Evolutionary conservation across 2,329 filamentous ascomycete genomes (phyloP).

Genomic region (Trichoderma arundinaceum): DNA sequence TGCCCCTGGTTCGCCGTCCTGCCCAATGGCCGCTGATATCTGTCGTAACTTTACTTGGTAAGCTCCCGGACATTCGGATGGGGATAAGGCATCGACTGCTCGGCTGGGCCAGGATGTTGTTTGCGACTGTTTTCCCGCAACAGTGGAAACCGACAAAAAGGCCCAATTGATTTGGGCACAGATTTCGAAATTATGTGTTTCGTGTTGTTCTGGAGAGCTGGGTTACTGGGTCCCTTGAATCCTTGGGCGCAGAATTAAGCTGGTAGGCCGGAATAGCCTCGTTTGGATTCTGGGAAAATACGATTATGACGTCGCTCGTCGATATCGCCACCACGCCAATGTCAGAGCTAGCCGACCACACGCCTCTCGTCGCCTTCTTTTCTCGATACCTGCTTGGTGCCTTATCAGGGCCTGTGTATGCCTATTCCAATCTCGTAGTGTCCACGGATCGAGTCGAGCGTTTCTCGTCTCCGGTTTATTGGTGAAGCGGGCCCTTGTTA

Average conservation of each 20-base stretch:
- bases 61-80: constrained; percentile 26
- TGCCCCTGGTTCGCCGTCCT: not conserved
- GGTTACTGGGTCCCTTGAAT: no score
- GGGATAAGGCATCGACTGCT: no score
- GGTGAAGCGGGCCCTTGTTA: not conserved
- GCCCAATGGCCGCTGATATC: no score
- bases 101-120: no score
- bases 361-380: constrained; percentile 5
- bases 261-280: constrained; percentile 29
- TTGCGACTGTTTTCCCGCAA: not conserved
- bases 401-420: no score
- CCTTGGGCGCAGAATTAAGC: constrained; percentile 21
- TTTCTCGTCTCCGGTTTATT: not conserved
- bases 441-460: not conserved
- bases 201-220: not conserved
- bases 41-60: not conserved
- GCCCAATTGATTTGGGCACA: constrained; percentile 5
- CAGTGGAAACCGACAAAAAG: not conserved
- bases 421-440: no score
- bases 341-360: constrained; percentile 20
- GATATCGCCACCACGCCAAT: constrained; percentile 29
- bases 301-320: constrained; percentile 28
- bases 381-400: no score
- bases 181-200: not conserved
- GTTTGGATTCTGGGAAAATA: constrained; percentile 14